Percentiles rank a stretch among this genome's conserved stretches.
Evolutionary conservation across 1,284 basidiomycete genomes (phyloP).

Genomic region (Naganishia sp.): DNA sequence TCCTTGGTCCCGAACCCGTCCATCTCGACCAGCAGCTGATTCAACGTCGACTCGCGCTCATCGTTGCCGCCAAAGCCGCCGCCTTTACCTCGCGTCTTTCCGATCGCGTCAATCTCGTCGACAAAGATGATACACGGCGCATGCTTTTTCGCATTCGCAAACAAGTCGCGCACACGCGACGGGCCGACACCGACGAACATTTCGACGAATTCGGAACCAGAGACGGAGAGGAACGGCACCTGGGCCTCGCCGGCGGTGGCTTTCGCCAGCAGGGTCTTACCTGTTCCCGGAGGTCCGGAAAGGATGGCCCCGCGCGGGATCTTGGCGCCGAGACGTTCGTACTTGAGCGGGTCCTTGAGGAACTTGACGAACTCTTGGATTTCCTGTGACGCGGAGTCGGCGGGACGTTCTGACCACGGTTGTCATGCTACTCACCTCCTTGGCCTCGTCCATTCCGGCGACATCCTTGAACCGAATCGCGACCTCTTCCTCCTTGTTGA

Average conservation of each 20-base stretch:
- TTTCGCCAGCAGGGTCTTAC: conserved; percentile 97
- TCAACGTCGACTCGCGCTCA: conserved; percentile 95
- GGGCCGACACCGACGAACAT: conserved; percentile 99
- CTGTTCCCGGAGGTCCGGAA: conserved; percentile 96
- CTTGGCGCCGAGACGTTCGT: conserved; percentile 96
- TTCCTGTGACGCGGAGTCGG: conserved; percentile 57
- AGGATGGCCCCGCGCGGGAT: conserved; percentile 98
- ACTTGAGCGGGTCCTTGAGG: conserved; percentile 91
- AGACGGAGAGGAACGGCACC: conserved; percentile 97
- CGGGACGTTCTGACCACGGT: not conserved
- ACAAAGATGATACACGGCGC: conserved; percentile 98
- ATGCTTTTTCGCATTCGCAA: conserved; percentile 95
- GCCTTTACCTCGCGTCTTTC: conserved; percentile 88
- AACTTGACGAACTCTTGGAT: conserved; percentile 99
- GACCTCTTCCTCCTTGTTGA: conserved; percentile 96
- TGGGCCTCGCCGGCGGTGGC: conserved; percentile 97
- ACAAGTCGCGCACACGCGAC: conserved; percentile 94
- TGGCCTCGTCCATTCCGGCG: conserved; percentile 99
- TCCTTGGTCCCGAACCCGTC: conserved; percentile 96
- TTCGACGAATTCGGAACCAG: conserved; percentile 98
- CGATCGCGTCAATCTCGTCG: conserved; percentile 98
- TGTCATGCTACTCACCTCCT: conserved; percentile 60
- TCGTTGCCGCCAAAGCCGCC: conserved; percentile 92
- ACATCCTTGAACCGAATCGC: conserved; percentile 93
- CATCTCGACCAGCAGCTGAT: conserved; percentile 99